Percentiles rank a stretch among this genome's conserved stretches.
phyloP scores from a whole-genome alignment of 306 rosid genomes.

The Crotalaria pallida region DNA sequence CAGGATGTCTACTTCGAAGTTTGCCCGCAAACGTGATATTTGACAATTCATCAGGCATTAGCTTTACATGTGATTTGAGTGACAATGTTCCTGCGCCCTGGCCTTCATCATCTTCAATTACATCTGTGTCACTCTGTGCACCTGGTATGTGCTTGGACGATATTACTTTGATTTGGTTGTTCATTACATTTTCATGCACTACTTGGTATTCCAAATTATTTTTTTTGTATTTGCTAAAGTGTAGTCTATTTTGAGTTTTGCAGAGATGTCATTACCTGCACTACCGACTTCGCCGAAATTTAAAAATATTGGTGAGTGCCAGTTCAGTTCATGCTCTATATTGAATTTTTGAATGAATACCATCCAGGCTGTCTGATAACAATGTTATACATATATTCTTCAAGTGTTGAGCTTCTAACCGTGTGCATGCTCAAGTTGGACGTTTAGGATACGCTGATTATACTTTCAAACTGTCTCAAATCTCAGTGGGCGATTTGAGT shows the following conservation, averaged over 20 bases:
- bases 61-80: conserved; percentile 90
- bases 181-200: not conserved
- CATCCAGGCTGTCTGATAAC: not conserved
- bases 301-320: conserved; percentile 73
- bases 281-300: conserved; percentile 77
- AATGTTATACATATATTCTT: not conserved
- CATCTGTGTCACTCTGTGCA: conserved; percentile 85
- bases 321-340: conserved; percentile 4
- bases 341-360: not conserved
- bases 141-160: conserved; percentile 62
- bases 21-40: conserved; percentile 76
- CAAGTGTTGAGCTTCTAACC: not conserved
- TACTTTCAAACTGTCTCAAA: not conserved
- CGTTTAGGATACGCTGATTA: not conserved
- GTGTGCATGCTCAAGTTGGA: not conserved
- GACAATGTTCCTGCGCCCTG: conserved; percentile 95
- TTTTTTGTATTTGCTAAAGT: conserved; percentile 7
- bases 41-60: conserved; percentile 75
- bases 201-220: conserved; percentile 2
- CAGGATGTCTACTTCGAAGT: conserved; percentile 95
- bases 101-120: conserved; percentile 84
- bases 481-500: not conserved
- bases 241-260: conserved; percentile 19
- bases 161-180: not conserved
- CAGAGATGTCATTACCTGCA: conserved; percentile 99